These are phyloP conservation scores for Isoetes engelmannii DNA, from an alignment of 83 land plant species.

Conservation along the genomic window DNA sequence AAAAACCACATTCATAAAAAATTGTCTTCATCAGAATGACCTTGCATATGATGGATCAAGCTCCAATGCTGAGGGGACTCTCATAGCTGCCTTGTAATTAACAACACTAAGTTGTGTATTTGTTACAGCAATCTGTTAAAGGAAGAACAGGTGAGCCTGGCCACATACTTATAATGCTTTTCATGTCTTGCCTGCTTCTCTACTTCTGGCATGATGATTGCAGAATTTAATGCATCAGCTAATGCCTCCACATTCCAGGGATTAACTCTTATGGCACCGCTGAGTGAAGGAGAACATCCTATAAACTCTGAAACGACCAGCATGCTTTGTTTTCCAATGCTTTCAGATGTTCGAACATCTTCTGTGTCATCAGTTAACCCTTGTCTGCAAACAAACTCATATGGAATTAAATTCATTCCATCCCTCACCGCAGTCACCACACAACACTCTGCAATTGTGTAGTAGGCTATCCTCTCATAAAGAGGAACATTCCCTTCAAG, in stretches of 20 bases:
- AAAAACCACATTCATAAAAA: no score
- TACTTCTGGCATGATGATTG: constrained; percentile 33
- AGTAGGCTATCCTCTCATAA: constrained; percentile 15
- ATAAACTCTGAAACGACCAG: no score
- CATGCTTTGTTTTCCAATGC: no score
- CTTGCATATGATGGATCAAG: constrained; percentile 85
- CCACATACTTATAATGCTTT: constrained; percentile 48
- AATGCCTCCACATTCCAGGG: constrained; percentile 40
- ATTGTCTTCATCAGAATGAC: constrained; percentile 3
- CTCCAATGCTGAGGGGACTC: constrained; percentile 82
- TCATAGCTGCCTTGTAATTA: constrained; percentile 91
- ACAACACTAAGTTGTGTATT: constrained; percentile 77
- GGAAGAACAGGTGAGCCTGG: no score
- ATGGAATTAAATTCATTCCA: constrained; percentile 20
- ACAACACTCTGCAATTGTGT: constrained; percentile 16
- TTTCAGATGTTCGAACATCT: no score
- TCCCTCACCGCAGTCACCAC: constrained; percentile 15
- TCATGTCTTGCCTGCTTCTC: constrained; percentile 54
- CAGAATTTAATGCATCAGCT: constrained; percentile 49
- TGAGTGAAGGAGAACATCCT: no score
- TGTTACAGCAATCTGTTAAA: constrained; percentile 59
- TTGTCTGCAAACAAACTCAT: constrained; percentile 18
- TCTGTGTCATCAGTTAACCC: background rate
- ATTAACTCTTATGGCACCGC: constrained; percentile 23
- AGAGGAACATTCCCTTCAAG: constrained; percentile 13